phyloP scores from a whole-genome alignment of 306 rosid genomes.

The Myrica gale region DNA sequence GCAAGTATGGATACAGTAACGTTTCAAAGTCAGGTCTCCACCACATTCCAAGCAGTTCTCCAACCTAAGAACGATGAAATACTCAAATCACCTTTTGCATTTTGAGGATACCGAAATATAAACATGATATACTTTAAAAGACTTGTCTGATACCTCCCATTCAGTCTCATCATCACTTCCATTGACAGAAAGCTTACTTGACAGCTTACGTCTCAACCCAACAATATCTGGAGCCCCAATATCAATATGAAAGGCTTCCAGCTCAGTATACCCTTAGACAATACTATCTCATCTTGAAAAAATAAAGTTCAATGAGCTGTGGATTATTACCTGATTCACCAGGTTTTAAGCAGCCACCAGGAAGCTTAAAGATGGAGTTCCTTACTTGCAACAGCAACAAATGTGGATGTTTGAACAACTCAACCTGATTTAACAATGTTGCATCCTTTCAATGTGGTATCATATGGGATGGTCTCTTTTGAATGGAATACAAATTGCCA shows the following conservation, averaged over 20 bases:
- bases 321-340: slow-evolving; percentile 69
- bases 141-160: slow-evolving; percentile 72
- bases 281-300: not conserved
- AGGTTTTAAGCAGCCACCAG: slow-evolving; percentile 87
- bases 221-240: slow-evolving; percentile 52
- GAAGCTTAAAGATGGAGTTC: slow-evolving; percentile 74
- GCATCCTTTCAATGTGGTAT: slow-evolving; percentile 18
- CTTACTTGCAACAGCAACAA: slow-evolving; percentile 69
- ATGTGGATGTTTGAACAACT: slow-evolving; percentile 91
- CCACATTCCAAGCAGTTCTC: slow-evolving; percentile 87
- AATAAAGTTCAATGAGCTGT: slow-evolving; percentile 14
- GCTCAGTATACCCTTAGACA: slow-evolving; percentile 1
- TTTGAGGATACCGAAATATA: slow-evolving; percentile 5
- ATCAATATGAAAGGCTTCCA: slow-evolving; percentile 4
- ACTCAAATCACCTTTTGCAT: slow-evolving; percentile 7
- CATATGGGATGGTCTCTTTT: not conserved
- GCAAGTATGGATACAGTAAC: slow-evolving; percentile 55
- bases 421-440: slow-evolving; percentile 60
- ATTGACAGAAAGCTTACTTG: slow-evolving; percentile 58
- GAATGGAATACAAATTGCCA: not conserved
- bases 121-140: not conserved
- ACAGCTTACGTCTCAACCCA: slow-evolving; percentile 77
- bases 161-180: slow-evolving; percentile 52
- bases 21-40: slow-evolving; percentile 81
- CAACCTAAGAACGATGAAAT: slow-evolving; percentile 46